A percentile compares a stretch with the other conserved stretches of the same genome.
Evolutionary conservation across 768 basidiomycete species (phyloP).

Genomic region (Leccinum rimulosum): DNA sequence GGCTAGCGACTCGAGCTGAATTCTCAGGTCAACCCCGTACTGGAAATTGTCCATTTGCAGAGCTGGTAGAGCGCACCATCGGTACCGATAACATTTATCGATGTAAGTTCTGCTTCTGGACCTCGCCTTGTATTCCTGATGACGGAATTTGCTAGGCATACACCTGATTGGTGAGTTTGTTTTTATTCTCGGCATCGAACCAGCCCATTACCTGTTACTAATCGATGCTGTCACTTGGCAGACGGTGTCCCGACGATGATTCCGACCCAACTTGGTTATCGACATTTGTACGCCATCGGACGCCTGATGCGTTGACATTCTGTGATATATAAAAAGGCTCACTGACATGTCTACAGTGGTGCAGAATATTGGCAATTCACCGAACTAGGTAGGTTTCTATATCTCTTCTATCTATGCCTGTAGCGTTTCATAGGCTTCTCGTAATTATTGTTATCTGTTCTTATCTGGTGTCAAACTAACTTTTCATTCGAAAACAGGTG

Average conservation of each 20-base stretch:
- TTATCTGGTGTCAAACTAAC: slow-evolving; percentile 3
- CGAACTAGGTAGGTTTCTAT: slow-evolving; percentile 34
- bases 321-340: slow-evolving; percentile 4
- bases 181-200: neutral
- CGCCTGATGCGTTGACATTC: slow-evolving; percentile 12
- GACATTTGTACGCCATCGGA: slow-evolving; percentile 36
- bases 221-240: slow-evolving; percentile 13
- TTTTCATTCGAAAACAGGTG: slow-evolving; percentile 12
- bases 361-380: slow-evolving; percentile 48
- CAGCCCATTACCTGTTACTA: neutral
- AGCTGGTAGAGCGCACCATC: slow-evolving; percentile 38
- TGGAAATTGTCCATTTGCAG: slow-evolving; percentile 41
- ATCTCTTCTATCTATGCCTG: neutral
- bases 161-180: slow-evolving; percentile 40
- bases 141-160: slow-evolving; percentile 31
- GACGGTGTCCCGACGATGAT: slow-evolving; percentile 55
- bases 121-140: neutral
- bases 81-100: slow-evolving; percentile 41
- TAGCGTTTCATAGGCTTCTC: neutral
- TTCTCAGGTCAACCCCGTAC: slow-evolving; percentile 48
- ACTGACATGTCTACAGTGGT: slow-evolving; percentile 21
- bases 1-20: neutral
- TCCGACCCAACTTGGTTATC: slow-evolving; percentile 44
- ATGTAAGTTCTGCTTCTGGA: slow-evolving; percentile 25
- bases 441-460: neutral